Base-by-base conservation (phyloP, 2,329 filamentous ascomycete genomes). In the Hypoxylon sp. region DNA sequence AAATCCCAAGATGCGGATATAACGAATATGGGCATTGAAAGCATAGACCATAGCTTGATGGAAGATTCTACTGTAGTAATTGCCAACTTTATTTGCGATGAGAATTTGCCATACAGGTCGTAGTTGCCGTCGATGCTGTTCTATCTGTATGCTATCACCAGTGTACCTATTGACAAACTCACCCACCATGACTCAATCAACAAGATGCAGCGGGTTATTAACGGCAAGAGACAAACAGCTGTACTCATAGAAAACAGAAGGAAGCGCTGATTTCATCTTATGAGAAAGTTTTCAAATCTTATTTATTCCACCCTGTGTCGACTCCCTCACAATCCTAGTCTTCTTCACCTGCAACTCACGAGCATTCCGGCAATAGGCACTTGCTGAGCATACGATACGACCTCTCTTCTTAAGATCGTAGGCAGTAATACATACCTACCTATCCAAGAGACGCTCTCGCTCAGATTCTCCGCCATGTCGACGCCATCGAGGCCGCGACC, bases 221-320 rank as follows among this genome's bases (percentile, higher is more conserved):
- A 5, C 17, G n/a, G 39, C n/a, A 35, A 11, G 39, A 22, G 17
- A 56, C 54, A 56, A 47, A 56, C 54, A 35, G 9, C 2, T 22
- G 29, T 29, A n/a, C 17, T 24, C 29, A 56, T 19, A 35, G 39
- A 24, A 35, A 10, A 10, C 6, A 44, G 3, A 3, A 35, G 29
- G 11, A 35, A 24, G 14, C 31, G 22, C 24, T 13, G 3, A 4
- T 22, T 14, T 11, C 17, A 17, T 44, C 4, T 17, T 5, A 33
- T 3, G 29, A 14, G 10, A 42, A 44, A 26, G 26, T 31, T 19
- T 19, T 13, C 26, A 22, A 26, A 29, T 19, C 4, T 22, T 47
- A 56, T 56, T 56, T 56, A 56, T 35, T 35, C 22, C 37, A 9
- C 4, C 8, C 13, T 3, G 24, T 24, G 39, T 29, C 19, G 13